Conservation (phyloP, 495 filamentous ascomycete species). For the Amphirosellinia nigrospora region DNA sequence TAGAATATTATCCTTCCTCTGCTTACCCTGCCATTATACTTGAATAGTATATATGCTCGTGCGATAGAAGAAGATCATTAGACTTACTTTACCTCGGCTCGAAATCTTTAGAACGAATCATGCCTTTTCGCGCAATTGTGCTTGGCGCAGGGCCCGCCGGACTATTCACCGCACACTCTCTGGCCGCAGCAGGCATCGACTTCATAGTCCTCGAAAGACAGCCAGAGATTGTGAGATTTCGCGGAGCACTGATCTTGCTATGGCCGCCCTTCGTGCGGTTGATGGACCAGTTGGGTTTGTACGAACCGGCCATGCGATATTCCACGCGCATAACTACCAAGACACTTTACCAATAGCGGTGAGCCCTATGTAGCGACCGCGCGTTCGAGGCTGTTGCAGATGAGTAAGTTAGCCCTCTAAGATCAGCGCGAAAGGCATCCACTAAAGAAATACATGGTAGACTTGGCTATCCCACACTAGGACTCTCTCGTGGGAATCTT, state of each 20-base stretch:
- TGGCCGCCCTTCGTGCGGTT: slow-evolving; percentile 39
- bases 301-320: slow-evolving; percentile 31
- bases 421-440: neutral
- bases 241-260: slow-evolving; percentile 44
- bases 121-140: slow-evolving; percentile 54
- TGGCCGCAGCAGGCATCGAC: slow-evolving; percentile 51
- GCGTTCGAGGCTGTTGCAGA: slow-evolving; percentile 25
- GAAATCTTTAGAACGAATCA: neutral
- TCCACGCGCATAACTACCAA: slow-evolving; percentile 10
- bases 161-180: slow-evolving; percentile 52
- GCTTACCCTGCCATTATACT: too few species aligned
- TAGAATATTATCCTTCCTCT: too few species aligned
- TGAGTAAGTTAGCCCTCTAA: slow-evolving; percentile 22
- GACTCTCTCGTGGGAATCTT: slow-evolving; percentile 43
- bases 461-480: slow-evolving; percentile 24
- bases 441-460: slow-evolving; percentile 2
- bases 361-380: neutral
- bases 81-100: neutral
- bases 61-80: too few species aligned
- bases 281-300: slow-evolving; percentile 48
- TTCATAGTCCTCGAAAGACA: slow-evolving; percentile 55
- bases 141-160: slow-evolving; percentile 58
- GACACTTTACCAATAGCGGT: slow-evolving; percentile 23
- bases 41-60: too few species aligned
- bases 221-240: slow-evolving; percentile 42